Evolutionary conservation across 768 basidiomycete genomes (phyloP).

Genomic region (Boletus reticuloceps): DNA sequence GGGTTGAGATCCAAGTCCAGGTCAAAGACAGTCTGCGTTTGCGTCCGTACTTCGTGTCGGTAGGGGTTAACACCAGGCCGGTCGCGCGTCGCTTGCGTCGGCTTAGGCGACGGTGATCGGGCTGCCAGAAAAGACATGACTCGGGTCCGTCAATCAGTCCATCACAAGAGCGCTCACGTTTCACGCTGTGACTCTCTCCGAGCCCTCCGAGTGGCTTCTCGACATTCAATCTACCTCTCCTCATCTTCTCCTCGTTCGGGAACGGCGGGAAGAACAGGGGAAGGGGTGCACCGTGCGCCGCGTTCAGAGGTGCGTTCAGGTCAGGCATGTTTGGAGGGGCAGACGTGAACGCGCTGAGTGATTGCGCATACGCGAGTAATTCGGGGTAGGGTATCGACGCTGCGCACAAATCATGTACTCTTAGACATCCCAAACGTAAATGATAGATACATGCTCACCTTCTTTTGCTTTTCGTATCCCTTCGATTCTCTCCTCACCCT

Average conservation of each 20-base stretch:
- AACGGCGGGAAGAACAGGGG: constrained; percentile 88
- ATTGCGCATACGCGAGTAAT: constrained; percentile 80
- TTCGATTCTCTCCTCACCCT: constrained; percentile 70
- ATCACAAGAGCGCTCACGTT: constrained; percentile 45
- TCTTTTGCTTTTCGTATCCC: constrained; percentile 70
- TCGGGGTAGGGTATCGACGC: constrained; percentile 82
- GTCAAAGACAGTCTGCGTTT: constrained; percentile 66
- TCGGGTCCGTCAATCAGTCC: constrained; percentile 2
- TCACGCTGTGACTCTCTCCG: constrained; percentile 82
- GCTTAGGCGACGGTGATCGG: constrained; percentile 59
- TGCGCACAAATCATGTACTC: constrained; percentile 25
- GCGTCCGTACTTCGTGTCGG: constrained; percentile 62
- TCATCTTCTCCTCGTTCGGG: constrained; percentile 91
- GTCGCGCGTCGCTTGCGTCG: constrained; percentile 44
- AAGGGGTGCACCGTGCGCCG: constrained; percentile 62
- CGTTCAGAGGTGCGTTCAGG: constrained; percentile 44
- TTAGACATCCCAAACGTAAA: background rate
- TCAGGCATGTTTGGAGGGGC: constrained; percentile 89
- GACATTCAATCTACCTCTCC: constrained; percentile 73
- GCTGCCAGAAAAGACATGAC: constrained; percentile 38
- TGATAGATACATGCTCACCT: constrained; percentile 40
- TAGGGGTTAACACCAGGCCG: constrained; percentile 63
- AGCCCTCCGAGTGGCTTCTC: constrained; percentile 76
- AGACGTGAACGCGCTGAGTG: constrained; percentile 81
- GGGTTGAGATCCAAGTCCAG: constrained; percentile 85